phyloP scores from a whole-genome alignment of 1,139 yeast genomes.

The Pichiaceae sp. region DNA sequence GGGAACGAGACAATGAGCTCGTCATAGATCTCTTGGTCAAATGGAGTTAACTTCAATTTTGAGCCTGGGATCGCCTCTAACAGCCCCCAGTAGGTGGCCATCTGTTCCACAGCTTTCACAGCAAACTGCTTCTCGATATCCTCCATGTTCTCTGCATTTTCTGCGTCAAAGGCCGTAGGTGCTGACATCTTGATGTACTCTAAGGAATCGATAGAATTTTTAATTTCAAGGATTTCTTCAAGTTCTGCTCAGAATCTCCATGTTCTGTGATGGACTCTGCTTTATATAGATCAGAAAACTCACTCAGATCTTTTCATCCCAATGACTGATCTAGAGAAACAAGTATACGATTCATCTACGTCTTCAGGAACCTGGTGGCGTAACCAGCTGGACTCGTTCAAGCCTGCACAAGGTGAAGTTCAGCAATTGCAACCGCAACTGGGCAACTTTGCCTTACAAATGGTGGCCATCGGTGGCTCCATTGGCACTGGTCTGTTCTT shows the following conservation, averaged over 20 bases:
- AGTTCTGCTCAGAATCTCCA: too few species aligned
- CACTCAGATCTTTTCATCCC: not conserved
- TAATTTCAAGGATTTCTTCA: too few species aligned
- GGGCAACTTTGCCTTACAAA: slow-evolving; percentile 29
- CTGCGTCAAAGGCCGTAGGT: slow-evolving; percentile 32
- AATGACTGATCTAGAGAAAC: not conserved
- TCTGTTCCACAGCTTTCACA: slow-evolving; percentile 93
- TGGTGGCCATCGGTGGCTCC: slow-evolving; percentile 63
- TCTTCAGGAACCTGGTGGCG: too few species aligned
- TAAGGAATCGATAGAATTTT: not conserved
- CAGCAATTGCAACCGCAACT: slow-evolving; percentile 17
- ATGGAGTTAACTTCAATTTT: slow-evolving; percentile 64
- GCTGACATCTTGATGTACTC: slow-evolving; percentile 1
- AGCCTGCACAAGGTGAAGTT: slow-evolving; percentile 23
- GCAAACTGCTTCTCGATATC: slow-evolving; percentile 93
- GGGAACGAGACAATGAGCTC: slow-evolving; percentile 72
- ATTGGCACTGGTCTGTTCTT: slow-evolving; percentile 66
- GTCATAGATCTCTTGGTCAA: slow-evolving; percentile 76
- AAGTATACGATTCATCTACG: too few species aligned
- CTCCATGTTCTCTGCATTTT: slow-evolving; percentile 50
- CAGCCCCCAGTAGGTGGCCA: slow-evolving; percentile 87
- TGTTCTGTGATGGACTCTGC: too few species aligned
- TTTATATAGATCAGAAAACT: too few species aligned
- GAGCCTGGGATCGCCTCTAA: slow-evolving; percentile 71
- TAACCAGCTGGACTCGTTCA: slow-evolving; percentile 28